Conservation (phyloP, 176 grass and related monocot genomes). For the Poa annua region DNA sequence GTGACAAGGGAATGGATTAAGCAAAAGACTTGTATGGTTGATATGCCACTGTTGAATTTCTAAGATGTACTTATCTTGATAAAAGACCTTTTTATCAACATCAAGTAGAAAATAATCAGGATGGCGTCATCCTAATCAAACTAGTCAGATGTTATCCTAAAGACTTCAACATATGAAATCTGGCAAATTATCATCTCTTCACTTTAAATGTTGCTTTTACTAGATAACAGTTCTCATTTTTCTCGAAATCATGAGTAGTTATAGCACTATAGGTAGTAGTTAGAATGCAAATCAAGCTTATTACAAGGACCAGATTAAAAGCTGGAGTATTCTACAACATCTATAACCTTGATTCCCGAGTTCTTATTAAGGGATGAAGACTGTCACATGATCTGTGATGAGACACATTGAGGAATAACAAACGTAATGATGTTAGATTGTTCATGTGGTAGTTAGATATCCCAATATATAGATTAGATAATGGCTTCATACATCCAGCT, state of each 20-base stretch:
- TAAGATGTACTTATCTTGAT: constrained; percentile 19
- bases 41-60: constrained; percentile 1
- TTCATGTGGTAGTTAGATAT: constrained; percentile 5
- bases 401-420: background rate
- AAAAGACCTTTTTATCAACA: background rate
- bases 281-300: background rate
- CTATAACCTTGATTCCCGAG: constrained; percentile 5
- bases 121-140: constrained; percentile 8
- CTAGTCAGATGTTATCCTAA: constrained; percentile 12
- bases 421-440: background rate
- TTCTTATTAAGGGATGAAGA: background rate
- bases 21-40: too few relatives aligned
- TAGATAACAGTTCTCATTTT: background rate
- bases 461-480: background rate
- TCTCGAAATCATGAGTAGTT: constrained; percentile 6
- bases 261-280: background rate
- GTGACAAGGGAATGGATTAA: too few relatives aligned
- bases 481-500: background rate
- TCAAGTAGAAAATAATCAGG: background rate
- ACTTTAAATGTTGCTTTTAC: background rate
- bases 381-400: background rate
- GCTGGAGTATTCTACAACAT: background rate
- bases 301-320: background rate
- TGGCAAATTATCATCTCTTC: background rate
- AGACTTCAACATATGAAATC: background rate